These are phyloP conservation scores for Saccharomycopsis sp. DNA, from an alignment of 805 yeast species.

Conservation along the genomic window DNA sequence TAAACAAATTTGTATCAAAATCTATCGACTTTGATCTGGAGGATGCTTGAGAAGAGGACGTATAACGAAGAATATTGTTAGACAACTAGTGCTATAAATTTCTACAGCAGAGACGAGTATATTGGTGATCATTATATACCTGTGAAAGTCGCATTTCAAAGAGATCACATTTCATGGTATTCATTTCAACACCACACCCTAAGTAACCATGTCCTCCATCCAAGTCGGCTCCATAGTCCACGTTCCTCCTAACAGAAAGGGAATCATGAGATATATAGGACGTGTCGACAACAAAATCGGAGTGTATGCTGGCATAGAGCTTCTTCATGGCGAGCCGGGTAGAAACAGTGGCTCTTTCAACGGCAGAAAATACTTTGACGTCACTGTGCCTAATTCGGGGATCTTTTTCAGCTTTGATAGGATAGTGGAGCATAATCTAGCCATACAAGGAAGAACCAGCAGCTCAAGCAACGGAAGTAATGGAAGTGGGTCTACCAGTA, in stretches of 20 bases:
- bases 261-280: constrained; percentile 66
- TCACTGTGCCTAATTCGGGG: constrained; percentile 61
- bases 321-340: constrained; percentile 58
- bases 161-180: too few relatives aligned
- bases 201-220: background rate
- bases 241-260: constrained; percentile 67
- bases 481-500: background rate
- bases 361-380: constrained; percentile 64
- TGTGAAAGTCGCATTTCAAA: too few relatives aligned
- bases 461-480: background rate
- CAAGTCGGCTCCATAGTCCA: constrained; percentile 25
- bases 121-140: too few relatives aligned
- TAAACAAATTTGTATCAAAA: too few relatives aligned
- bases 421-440: constrained; percentile 25
- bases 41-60: too few relatives aligned
- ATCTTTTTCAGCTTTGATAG: constrained; percentile 59
- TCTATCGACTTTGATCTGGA: too few relatives aligned
- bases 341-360: constrained; percentile 81
- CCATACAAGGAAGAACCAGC: constrained; percentile 18
- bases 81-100: too few relatives aligned
- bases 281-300: constrained; percentile 67
- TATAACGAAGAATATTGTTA: too few relatives aligned
- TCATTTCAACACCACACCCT: background rate
- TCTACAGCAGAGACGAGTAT: too few relatives aligned
- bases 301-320: constrained; percentile 80